Conservation (phyloP, 1,284 basidiomycete genomes). For the Fomitopsis pinicola region DNA sequence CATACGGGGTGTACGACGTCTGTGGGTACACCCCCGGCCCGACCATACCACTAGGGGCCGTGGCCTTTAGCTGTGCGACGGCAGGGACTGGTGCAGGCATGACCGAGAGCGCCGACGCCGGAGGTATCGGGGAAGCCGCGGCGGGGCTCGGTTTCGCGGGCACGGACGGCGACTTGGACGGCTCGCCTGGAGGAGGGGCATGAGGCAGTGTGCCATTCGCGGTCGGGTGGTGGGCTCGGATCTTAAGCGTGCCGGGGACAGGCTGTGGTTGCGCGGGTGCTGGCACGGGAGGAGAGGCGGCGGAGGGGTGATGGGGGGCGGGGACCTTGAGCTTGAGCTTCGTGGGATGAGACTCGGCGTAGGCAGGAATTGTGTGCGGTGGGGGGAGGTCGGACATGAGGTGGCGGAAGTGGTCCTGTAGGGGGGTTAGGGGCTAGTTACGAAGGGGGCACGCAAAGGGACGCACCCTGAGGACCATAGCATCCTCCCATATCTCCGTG, state of each 20-base stretch:
- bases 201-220: conserved; percentile 1
- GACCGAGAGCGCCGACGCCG: conserved; percentile 10
- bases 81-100: conserved; percentile 11
- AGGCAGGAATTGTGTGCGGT: conserved; percentile 57
- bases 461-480: conserved; percentile 56
- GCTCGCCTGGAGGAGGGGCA: background rate
- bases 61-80: conserved; percentile 1
- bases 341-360: conserved; percentile 41
- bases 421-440: background rate
- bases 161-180: conserved; percentile 11
- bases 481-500: conserved; percentile 75
- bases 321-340: conserved; percentile 72
- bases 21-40: conserved; percentile 12
- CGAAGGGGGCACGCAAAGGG: background rate
- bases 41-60: conserved; percentile 9
- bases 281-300: conserved; percentile 11
- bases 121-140: conserved; percentile 23
- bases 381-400: conserved; percentile 73
- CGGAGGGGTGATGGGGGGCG: conserved; percentile 23
- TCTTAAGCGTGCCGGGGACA: conserved; percentile 7
- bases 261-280: conserved; percentile 13
- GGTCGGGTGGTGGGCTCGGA: conserved; percentile 7
- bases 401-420: conserved; percentile 63
- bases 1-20: conserved; percentile 7
- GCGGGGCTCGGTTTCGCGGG: conserved; percentile 8